Percentiles rank a stretch among this genome's conserved stretches.
phyloP scores from a whole-genome alignment of 345 rosid species.

The Brassica carinata region DNA sequence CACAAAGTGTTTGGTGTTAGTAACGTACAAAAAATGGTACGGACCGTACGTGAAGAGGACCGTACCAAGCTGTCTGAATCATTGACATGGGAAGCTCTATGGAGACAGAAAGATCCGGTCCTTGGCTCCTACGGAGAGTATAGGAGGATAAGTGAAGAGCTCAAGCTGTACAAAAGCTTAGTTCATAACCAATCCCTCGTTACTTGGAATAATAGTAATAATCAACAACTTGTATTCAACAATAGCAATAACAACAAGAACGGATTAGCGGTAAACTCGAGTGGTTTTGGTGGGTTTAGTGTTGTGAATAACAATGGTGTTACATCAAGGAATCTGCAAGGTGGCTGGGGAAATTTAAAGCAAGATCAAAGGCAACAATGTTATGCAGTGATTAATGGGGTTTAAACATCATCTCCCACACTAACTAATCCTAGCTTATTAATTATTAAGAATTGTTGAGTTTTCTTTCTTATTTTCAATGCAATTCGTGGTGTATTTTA shows the following conservation, averaged over 20 bases:
- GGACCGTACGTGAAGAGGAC: conserved; percentile 49
- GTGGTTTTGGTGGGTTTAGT: conserved; percentile 30
- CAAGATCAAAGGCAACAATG: conserved; percentile 42
- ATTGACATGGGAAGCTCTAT: conserved; percentile 76
- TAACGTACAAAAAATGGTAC: conserved; percentile 56
- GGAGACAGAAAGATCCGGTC: conserved; percentile 67
- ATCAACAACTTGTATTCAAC: conserved; percentile 10
- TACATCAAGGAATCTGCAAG: conserved; percentile 31
- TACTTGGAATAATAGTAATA: conserved; percentile 27
- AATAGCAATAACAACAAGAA: conserved; percentile 27
- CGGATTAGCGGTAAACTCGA: conserved; percentile 21
- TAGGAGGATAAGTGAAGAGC: conserved; percentile 54
- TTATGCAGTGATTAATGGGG: conserved; percentile 40
- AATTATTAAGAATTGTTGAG: not conserved
- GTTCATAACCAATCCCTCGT: conserved; percentile 33
- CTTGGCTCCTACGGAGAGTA: conserved; percentile 67
- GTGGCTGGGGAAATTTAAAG: conserved; percentile 34
- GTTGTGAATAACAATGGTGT: conserved; percentile 30
- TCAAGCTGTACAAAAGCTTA: conserved; percentile 46
- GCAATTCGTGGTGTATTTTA: not conserved
- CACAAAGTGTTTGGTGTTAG: conserved; percentile 46
- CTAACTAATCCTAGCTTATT: conserved; percentile 2
- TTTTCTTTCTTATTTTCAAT: not conserved
- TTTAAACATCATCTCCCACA: conserved; percentile 35
- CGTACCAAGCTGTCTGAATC: conserved; percentile 57